Percentiles rank a stretch among this genome's conserved stretches.
Evolutionary conservation across 108 stramenopile genomes (phyloP).

Genomic region (Pseudonitzschia multiseries): DNA sequence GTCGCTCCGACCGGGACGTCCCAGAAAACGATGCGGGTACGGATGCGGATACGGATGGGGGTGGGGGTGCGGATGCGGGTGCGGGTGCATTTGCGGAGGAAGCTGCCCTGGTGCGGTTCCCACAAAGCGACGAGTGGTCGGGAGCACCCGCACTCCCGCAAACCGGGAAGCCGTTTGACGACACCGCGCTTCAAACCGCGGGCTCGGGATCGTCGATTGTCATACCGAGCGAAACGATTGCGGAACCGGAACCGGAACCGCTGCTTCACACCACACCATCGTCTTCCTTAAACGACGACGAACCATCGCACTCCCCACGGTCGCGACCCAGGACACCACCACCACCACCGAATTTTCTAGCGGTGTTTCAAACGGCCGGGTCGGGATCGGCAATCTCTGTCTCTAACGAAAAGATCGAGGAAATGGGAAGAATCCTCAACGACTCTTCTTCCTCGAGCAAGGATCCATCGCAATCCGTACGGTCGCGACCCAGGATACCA

Average conservation of each 20-base stretch:
- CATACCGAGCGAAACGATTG: conserved; percentile 34
- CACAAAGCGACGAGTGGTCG: too few species aligned
- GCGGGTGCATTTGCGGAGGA: too few species aligned
- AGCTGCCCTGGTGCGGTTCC: too few species aligned
- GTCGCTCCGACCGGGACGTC: too few species aligned
- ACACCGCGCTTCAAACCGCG: conserved; percentile 50
- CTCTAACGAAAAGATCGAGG: conserved; percentile 29
- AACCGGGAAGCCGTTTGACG: too few species aligned
- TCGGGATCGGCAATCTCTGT: conserved; percentile 27
- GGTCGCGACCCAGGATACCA: too few species aligned
- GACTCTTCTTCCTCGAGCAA: background rate
- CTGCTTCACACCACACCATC: conserved; percentile 22
- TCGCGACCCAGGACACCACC: too few species aligned
- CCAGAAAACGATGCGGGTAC: too few species aligned
- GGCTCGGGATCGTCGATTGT: conserved; percentile 28
- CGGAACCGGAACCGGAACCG: conserved; percentile 20
- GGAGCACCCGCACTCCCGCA: too few species aligned
- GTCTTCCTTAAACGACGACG: background rate
- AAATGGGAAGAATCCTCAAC: conserved; percentile 30
- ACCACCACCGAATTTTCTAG: too few species aligned
- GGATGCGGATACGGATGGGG: too few species aligned
- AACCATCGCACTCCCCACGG: background rate
- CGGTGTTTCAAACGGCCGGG: conserved; percentile 30
- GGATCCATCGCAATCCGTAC: background rate
- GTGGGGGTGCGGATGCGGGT: too few species aligned